phyloP scores from a whole-genome alignment of 192 early-diverging fungal genomes.

The Coemansia sp. region DNA sequence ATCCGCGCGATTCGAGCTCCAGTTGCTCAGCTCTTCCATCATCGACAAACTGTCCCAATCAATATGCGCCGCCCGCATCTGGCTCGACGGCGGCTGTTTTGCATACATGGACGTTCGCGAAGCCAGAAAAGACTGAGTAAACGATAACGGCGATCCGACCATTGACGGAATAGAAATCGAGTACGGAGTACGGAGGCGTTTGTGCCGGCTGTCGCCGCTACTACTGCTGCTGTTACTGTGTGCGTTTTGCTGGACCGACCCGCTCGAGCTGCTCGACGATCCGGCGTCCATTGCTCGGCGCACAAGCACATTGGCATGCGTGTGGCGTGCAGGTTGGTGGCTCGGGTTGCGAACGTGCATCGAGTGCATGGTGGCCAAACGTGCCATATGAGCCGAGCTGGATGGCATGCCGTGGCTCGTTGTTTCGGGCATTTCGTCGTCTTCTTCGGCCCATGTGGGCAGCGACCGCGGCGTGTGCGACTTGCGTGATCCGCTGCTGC shows the following conservation, averaged over 20 bases:
- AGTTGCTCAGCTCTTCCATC: constrained; percentile 30
- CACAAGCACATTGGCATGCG: not conserved
- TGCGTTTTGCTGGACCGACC: not conserved
- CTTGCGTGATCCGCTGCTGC: constrained; percentile 31
- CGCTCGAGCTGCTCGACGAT: constrained; percentile 37
- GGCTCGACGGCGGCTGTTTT: constrained; percentile 48
- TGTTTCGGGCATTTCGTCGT: constrained; percentile 27
- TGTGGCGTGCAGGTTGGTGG: not conserved
- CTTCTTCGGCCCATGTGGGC: constrained; percentile 50
- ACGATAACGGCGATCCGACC: constrained; percentile 49
- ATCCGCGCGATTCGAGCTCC: not conserved
- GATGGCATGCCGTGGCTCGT: not conserved
- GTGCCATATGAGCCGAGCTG: not conserved
- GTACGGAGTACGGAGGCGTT: constrained; percentile 36
- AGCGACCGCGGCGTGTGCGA: constrained; percentile 35
- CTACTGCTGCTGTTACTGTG: constrained; percentile 16
- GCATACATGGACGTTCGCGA: constrained; percentile 51
- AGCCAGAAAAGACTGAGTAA: constrained; percentile 49
- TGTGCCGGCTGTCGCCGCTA: constrained; percentile 13
- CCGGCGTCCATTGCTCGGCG: constrained; percentile 20
- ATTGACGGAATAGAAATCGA: constrained; percentile 50
- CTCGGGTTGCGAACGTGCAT: not conserved
- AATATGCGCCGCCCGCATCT: constrained; percentile 50
- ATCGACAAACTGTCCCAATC: constrained; percentile 52
- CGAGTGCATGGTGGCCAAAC: not conserved